A percentile compares a stretch with the other conserved stretches of the same genome.
phyloP scores from a whole-genome alignment of 2,329 filamentous ascomycete genomes.

The Xylaria polymorpha region DNA sequence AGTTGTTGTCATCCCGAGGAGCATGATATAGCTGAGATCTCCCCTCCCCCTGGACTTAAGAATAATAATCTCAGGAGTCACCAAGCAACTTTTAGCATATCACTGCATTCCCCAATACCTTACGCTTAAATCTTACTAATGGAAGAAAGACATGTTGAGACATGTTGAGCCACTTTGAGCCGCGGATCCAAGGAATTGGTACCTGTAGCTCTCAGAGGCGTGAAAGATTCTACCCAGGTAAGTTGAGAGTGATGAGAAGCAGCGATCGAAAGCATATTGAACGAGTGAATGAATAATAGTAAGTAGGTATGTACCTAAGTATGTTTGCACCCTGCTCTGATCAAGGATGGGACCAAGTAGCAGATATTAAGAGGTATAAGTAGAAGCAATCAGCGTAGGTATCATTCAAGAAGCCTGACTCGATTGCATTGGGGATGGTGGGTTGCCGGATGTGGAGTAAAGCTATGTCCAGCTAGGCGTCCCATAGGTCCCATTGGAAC shows the following conservation, averaged over 20 bases:
- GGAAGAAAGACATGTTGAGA: neutral
- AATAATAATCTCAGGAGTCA: neutral
- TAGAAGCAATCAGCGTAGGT: too few species aligned
- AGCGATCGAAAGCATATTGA: neutral
- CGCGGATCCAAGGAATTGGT: neutral
- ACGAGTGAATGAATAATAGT: neutral
- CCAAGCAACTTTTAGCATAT: neutral
- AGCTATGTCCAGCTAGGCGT: constrained; percentile 1
- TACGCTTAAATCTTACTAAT: too few species aligned
- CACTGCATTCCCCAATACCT: neutral
- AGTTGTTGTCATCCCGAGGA: neutral
- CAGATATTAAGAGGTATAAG: too few species aligned
- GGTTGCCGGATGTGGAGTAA: neutral
- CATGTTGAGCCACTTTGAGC: neutral
- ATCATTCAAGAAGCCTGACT: too few species aligned
- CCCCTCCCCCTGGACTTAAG: neutral
- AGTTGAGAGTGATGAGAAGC: too few species aligned
- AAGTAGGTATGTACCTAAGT: neutral
- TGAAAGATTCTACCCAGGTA: neutral
- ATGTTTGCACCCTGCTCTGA: neutral
- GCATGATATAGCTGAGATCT: neutral
- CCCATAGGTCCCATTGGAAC: too few species aligned
- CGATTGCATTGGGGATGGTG: neutral
- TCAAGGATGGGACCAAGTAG: too few species aligned
- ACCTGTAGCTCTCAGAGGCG: neutral